phyloP scores from a whole-genome alignment of 2,329 filamentous ascomycete species.

The Aspergillus transmontanensis region DNA sequence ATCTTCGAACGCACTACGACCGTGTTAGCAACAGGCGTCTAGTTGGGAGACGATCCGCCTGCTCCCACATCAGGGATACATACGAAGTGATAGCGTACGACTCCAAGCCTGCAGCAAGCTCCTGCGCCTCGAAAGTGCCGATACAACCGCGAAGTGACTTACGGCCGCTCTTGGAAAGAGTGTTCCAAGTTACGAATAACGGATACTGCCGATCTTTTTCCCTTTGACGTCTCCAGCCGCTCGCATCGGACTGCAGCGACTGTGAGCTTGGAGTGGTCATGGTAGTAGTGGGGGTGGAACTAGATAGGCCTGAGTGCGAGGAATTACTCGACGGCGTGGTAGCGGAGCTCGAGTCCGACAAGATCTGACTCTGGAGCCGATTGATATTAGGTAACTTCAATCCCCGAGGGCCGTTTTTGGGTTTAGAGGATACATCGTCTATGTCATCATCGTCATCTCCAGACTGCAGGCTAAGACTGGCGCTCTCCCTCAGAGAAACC shows the following conservation, averaged over 20 bases:
- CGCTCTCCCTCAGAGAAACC: constrained; percentile 18
- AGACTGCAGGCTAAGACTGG: constrained; percentile 15
- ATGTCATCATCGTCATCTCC: constrained; percentile 37
- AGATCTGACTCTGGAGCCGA: constrained; percentile 37
- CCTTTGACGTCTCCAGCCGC: constrained; percentile 25
- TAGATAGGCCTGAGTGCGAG: constrained; percentile 47
- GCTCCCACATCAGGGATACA: constrained; percentile 27
- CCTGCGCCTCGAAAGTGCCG: constrained; percentile 83
- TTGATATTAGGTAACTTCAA: constrained; percentile 36
- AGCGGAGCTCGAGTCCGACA: constrained; percentile 42
- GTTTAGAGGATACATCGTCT: constrained; percentile 19
- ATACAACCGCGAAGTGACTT: constrained; percentile 88
- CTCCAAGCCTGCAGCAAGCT: constrained; percentile 71
- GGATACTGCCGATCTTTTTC: constrained; percentile 60
- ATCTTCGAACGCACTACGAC: constrained; percentile 63
- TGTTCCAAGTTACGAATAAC: constrained; percentile 96
- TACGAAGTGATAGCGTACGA: constrained; percentile 82
- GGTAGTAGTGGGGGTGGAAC: constrained; percentile 36
- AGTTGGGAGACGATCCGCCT: constrained; percentile 1
- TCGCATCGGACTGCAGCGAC: constrained; percentile 34
- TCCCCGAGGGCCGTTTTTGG: constrained; percentile 19
- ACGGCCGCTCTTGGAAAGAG: constrained; percentile 60
- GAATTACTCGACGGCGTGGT: constrained; percentile 50
- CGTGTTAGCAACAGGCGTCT: constrained; percentile 5
- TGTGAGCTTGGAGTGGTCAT: constrained; percentile 50